A percentile compares a stretch with the other conserved stretches of the same genome.
phyloP scores from a whole-genome alignment of 768 basidiomycete species.

The Rhizopogon salebrosus region DNA sequence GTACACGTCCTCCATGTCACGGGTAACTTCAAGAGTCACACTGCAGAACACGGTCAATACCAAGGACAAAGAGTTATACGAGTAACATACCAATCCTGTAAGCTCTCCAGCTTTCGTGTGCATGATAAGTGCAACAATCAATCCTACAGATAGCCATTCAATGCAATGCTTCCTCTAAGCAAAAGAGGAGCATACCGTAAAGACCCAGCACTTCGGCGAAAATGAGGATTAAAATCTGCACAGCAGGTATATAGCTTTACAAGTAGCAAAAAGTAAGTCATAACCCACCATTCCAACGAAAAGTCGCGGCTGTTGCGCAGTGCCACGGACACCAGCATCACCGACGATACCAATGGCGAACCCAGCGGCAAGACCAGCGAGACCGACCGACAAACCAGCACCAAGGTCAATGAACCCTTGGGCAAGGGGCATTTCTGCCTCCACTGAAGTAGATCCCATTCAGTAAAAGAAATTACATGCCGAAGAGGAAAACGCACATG shows the following conservation, averaged over 20 bases:
- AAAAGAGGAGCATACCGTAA: conserved; percentile 50
- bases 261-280: not conserved
- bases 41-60: conserved; percentile 6
- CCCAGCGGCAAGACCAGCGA: conserved; percentile 93
- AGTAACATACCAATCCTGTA: conserved; percentile 11
- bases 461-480: not conserved
- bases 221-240: conserved; percentile 93
- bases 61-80: not conserved
- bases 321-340: conserved; percentile 96
- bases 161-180: not conserved
- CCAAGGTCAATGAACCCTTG: conserved; percentile 92
- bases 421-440: conserved; percentile 79
- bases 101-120: conserved; percentile 58
- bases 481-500: conserved; percentile 55
- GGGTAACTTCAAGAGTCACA: conserved; percentile 18
- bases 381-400: conserved; percentile 87
- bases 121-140: conserved; percentile 96
- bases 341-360: conserved; percentile 99
- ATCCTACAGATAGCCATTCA: conserved; percentile 33
- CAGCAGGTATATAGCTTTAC: conserved; percentile 1
- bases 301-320: conserved; percentile 91
- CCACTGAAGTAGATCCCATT: conserved; percentile 40
- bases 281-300: conserved; percentile 85
- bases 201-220: conserved; percentile 93
- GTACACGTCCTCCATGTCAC: conserved; percentile 1